Evolutionary conservation across 2,329 filamentous ascomycete species (phyloP), one percentile per base, ranked within the genome.

Genomic region (Aureobasidium namibiae): DNA sequence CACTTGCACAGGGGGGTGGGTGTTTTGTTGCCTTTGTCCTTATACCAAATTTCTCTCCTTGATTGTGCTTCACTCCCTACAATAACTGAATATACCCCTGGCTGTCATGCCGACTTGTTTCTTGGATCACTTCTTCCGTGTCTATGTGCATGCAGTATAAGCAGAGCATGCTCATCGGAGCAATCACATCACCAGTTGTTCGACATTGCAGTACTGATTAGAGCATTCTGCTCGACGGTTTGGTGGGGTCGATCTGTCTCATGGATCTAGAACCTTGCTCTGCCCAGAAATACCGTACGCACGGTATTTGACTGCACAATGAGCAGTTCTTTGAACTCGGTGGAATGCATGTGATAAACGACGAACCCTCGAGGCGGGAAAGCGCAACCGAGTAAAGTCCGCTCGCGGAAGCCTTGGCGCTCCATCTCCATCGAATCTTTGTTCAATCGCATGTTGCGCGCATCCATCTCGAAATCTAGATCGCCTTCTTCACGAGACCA

Each of bases 1-100:
- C 33, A 57, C 54, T 52, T 46, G 41, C 42, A 57, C 54, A 48
- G 42, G 53, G 53, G 38, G n/a, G n/a, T n/a, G 9, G 54, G 26
- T 46, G 50, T 57, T 57, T 56, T 48, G n/a, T 14, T 48, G 33
- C 29, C 24, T 31, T 53, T 31, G 49, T 41, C 14, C 10, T 53
- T 53, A 38, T 53, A 53, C 49, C 49, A 41, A 23, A 36, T 48
- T 39, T 24, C 5, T 57, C 39, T n/a, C 41, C 42, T 45, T 39
- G 24, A 38, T 56, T 13, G 34, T 33, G 38, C 61, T 59, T 60
- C 48, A 52, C 61, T 61, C 56, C 24, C 26, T 57, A 31, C 60
- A 60, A 60, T 58, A 62, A 26, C 33, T 62, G 38, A 56, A 56
- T 63, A 64, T 63, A 63, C 61, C 63, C 64, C 50, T 62, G 52